These are phyloP conservation scores for Paramecium sexaurelia DNA, from an alignment of 73 alveolate species.

Conservation along the genomic window DNA sequence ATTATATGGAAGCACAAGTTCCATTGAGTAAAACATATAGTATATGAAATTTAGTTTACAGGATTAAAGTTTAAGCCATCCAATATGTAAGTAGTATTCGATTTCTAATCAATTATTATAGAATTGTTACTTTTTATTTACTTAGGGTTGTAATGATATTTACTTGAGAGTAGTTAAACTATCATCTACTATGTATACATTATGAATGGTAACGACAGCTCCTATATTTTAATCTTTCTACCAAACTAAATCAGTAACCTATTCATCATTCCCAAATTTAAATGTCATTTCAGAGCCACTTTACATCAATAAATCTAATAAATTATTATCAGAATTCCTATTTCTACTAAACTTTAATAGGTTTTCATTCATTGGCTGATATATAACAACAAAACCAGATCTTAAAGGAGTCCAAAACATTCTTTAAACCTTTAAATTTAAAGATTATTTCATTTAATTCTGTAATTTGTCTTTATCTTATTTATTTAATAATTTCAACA, in stretches of 20 bases:
- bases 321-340: neutral
- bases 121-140: neutral
- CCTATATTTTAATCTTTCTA: neutral
- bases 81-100: constrained; percentile 9
- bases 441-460: neutral
- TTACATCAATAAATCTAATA: constrained; percentile 13
- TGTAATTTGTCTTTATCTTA: neutral
- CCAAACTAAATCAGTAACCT: constrained; percentile 44
- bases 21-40: constrained; percentile 46
- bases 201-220: neutral
- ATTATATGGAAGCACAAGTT: constrained; percentile 3
- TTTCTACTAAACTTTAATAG: neutral
- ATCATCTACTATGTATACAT: constrained; percentile 24
- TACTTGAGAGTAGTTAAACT: neutral
- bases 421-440: neutral
- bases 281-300: constrained; percentile 48
- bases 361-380: constrained; percentile 36
- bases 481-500: neutral
- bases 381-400: constrained; percentile 42
- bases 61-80: constrained; percentile 5
- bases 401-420: constrained; percentile 58
- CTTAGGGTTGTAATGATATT: constrained; percentile 13
- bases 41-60: constrained; percentile 22
- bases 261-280: constrained; percentile 23
- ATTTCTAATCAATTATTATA: neutral